Evolutionary conservation across 1,284 basidiomycete genomes (phyloP).

Genomic region (Phylloporus sp.): DNA sequence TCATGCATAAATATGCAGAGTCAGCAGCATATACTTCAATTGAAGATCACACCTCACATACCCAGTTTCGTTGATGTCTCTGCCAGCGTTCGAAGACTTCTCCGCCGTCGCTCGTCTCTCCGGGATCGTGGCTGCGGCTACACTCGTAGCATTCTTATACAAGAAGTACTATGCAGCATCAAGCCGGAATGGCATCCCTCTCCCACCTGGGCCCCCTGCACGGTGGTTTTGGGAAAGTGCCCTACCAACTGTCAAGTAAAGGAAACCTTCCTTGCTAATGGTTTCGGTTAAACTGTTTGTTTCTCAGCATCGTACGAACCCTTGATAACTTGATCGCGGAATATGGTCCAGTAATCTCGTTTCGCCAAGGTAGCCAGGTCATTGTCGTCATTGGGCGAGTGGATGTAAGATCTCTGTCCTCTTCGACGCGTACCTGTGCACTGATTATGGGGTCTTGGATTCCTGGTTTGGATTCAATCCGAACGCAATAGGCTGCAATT

Average conservation of each 20-base stretch:
- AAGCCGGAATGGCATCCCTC: slow-evolving; percentile 17
- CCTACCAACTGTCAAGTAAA: slow-evolving; percentile 30
- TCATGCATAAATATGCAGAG: neutral
- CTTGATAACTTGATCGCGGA: slow-evolving; percentile 36
- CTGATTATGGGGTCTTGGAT: neutral
- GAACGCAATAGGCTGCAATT: slow-evolving; percentile 25
- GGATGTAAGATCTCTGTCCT: slow-evolving; percentile 34
- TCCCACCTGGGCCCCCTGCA: slow-evolving; percentile 38
- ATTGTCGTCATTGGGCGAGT: slow-evolving; percentile 41
- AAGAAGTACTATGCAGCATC: no score
- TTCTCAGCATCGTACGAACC: slow-evolving; percentile 22
- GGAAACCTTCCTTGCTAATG: neutral
- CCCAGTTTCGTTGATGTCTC: neutral
- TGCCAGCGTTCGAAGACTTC: neutral
- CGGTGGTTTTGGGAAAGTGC: slow-evolving; percentile 37
- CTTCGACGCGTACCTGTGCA: neutral
- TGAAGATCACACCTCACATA: neutral
- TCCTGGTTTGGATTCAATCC: neutral
- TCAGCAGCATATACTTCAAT: neutral
- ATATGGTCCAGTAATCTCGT: slow-evolving; percentile 45
- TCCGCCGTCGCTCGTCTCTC: no score
- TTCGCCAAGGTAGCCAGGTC: slow-evolving; percentile 37
- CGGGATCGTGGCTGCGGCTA: no score
- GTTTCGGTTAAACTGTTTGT: neutral
- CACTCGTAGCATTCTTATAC: no score